Conservation (phyloP, 148 eudicot species). For the Rhododendron williamsianum region DNA sequence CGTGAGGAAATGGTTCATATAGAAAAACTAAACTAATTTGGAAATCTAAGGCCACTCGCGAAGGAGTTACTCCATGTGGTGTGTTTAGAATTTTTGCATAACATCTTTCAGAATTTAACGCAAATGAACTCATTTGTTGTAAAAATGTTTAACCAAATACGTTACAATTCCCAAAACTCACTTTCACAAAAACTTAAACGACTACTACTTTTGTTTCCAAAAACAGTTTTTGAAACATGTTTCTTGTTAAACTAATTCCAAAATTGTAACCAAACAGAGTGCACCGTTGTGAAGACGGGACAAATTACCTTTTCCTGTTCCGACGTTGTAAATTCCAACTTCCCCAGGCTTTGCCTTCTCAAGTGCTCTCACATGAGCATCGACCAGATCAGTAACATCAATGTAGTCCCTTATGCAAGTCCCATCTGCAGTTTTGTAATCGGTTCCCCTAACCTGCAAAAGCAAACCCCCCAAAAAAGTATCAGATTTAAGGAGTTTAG, state of each 20-base stretch:
- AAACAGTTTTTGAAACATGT: not conserved
- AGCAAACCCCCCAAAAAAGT: not conserved
- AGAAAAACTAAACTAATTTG: not conserved
- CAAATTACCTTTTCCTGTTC: slow-evolving; percentile 77
- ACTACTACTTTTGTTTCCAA: not conserved
- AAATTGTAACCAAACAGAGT: not conserved
- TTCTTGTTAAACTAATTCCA: not conserved
- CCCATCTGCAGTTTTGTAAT: slow-evolving; percentile 82
- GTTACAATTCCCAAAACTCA: not conserved
- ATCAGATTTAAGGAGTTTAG: not conserved
- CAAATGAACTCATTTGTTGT: not conserved
- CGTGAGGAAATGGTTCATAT: not conserved
- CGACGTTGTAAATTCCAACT: slow-evolving; percentile 94
- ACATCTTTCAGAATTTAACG: not conserved
- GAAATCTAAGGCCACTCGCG: not conserved
- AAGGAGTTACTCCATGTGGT: not conserved
- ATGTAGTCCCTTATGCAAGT: slow-evolving; percentile 89
- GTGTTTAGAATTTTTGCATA: not conserved
- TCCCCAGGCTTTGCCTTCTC: slow-evolving; percentile 69
- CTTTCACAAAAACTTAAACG: not conserved
- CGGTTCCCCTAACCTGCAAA: slow-evolving; percentile 74
- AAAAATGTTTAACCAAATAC: not conserved
- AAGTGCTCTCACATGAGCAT: slow-evolving; percentile 95
- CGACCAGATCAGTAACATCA: slow-evolving; percentile 92
- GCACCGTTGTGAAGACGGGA: not conserved